Percentiles rank a stretch among this genome's conserved stretches.
phyloP scores from a whole-genome alignment of 345 rosid species.

The Sonneratia alba region DNA sequence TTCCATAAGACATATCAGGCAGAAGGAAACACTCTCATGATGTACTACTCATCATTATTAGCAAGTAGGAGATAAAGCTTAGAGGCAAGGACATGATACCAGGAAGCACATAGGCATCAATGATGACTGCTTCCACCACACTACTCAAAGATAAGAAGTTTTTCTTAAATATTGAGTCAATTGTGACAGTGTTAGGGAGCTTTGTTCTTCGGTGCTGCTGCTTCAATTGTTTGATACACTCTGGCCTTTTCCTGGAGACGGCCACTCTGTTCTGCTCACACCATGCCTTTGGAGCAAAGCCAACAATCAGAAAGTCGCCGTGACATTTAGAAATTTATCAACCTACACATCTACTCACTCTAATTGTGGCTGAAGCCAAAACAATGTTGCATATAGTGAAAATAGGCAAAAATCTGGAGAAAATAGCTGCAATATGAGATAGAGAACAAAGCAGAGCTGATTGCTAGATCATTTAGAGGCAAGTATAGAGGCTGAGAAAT shows the following conservation, averaged over 20 bases:
- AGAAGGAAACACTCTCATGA: not conserved
- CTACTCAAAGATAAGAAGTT: constrained; percentile 61
- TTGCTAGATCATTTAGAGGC: not conserved
- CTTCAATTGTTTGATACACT: constrained; percentile 47
- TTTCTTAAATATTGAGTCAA: constrained; percentile 79
- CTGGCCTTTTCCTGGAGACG: constrained; percentile 57
- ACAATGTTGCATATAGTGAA: not conserved
- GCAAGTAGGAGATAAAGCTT: not conserved
- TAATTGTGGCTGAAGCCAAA: not conserved
- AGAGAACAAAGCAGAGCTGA: not conserved
- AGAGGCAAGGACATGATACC: constrained; percentile 25
- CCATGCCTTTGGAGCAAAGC: constrained; percentile 44
- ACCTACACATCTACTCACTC: not conserved
- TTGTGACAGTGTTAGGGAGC: constrained; percentile 59
- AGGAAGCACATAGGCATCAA: constrained; percentile 62
- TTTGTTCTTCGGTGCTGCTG: constrained; percentile 57
- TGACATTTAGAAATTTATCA: not conserved
- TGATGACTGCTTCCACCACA: constrained; percentile 68
- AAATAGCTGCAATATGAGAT: not conserved
- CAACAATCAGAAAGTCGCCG: not conserved
- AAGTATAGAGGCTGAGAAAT: not conserved
- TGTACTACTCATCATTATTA: not conserved
- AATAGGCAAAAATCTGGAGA: not conserved
- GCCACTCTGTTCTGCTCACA: constrained; percentile 52
- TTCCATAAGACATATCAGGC: not conserved